Evolutionary conservation across 805 yeast species (phyloP).

Genomic region (Cyberlindnera amylophila): DNA sequence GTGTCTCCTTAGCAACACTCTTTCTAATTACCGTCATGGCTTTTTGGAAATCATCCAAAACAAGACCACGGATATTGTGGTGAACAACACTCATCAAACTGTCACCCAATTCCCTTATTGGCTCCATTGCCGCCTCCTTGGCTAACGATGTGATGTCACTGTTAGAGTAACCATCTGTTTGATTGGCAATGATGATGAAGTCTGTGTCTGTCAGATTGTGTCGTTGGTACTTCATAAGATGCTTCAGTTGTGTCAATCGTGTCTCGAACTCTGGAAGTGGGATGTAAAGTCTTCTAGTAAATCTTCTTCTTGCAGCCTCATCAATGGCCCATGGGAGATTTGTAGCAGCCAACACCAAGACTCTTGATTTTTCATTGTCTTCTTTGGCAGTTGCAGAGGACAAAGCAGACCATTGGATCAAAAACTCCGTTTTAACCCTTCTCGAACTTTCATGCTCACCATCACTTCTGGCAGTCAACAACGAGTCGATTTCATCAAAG

Average conservation of each 20-base stretch:
- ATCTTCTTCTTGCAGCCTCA: constrained; percentile 93
- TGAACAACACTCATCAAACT: constrained; percentile 64
- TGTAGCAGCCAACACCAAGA: constrained; percentile 89
- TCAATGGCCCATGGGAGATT: constrained; percentile 96
- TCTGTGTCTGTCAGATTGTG: constrained; percentile 66
- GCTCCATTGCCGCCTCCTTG: constrained; percentile 98
- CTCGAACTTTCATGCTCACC: constrained; percentile 87
- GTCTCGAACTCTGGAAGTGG: constrained; percentile 91
- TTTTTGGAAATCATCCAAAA: constrained; percentile 64
- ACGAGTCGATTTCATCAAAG: constrained; percentile 93
- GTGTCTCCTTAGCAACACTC: constrained; percentile 80
- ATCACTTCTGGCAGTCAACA: constrained; percentile 69
- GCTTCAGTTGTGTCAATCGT: constrained; percentile 63
- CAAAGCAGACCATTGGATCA: constrained; percentile 92
- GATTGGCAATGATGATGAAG: constrained; percentile 49
- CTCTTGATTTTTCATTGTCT: constrained; percentile 49
- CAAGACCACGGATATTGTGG: constrained; percentile 74
- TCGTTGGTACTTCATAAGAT: constrained; percentile 66
- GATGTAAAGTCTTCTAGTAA: constrained; percentile 86
- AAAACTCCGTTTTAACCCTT: constrained; percentile 86
- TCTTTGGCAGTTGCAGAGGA: constrained; percentile 70
- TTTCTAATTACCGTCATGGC: constrained; percentile 82
- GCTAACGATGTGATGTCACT: constrained; percentile 91
- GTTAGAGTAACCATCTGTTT: constrained; percentile 87
- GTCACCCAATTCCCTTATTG: constrained; percentile 85